Base-by-base conservation (phyloP, 139 green algal species). In the Picochlorum sp. region DNA sequence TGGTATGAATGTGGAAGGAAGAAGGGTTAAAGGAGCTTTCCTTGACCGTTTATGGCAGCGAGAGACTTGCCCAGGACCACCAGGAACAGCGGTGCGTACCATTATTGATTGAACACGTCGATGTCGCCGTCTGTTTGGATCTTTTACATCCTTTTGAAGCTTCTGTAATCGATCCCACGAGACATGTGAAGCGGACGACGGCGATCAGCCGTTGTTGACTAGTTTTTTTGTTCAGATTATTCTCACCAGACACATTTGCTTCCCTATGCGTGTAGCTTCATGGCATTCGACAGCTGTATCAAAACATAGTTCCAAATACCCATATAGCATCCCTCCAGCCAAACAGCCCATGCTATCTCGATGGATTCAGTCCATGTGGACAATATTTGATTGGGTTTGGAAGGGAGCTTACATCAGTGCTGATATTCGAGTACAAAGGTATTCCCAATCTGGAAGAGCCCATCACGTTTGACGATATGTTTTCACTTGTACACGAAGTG, bases 261-360 rank as follows among this genome's bases (percentile, higher is more conserved):
- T 37, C 4, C 18, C 15, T 18, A 3, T 15, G 14, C 4, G 20
- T 61, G 70, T 64, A 76, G 70, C 46, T 46, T 14, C 18, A 49
- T 9, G 45, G 70, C 8, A 58, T 50, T 66, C 51, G 70, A 6
- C 50, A 67, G 3, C 41, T 76, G 14, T 71, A 56, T n/a, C 61
- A 76, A 34, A 76, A 45, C n/a, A 24, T 76, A 4, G 70, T 67
- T 23, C 70, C 70, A 8, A 61, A 68, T 57, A 62, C 54, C 4
- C 15, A 23, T 2, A 46, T 76, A n/a, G 28, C 41, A 1, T 44
- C 54, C 4, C 11, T 72, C 16, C 58, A 52, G 32, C 64, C 70
- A 45, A 49, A 54, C 2, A 57, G 32, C 10, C 57, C 63, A 20
- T 44, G 49, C 4, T 69, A 50, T 28, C 15, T 54, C 6, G 18